These are phyloP conservation scores for Kodamaea fungicola DNA, from an alignment of 1,139 yeast genomes.

Conservation along the genomic window DNA sequence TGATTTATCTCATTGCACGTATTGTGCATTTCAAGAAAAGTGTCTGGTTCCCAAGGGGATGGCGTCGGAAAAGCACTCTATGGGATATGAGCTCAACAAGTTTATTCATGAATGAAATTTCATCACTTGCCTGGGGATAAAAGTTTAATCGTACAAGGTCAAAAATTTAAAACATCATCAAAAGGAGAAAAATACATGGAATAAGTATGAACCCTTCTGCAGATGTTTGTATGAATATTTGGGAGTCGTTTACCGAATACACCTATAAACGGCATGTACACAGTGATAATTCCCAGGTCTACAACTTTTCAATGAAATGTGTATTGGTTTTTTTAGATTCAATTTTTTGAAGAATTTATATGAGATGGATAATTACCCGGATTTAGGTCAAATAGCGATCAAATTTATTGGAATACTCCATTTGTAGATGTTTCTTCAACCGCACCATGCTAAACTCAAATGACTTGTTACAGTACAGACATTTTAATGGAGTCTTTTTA, in stretches of 20 bases:
- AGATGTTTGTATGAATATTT: constrained; percentile 29
- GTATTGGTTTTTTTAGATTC: constrained; percentile 3
- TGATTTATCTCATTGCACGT: constrained; percentile 42
- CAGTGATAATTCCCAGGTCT: constrained; percentile 42
- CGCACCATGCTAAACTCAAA: constrained; percentile 46
- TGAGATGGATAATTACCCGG: constrained; percentile 8
- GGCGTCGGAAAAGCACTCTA: constrained; percentile 4
- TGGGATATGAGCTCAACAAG: constrained; percentile 11
- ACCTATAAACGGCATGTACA: constrained; percentile 37
- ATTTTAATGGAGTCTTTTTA: constrained; percentile 39
- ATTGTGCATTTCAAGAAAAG: constrained; percentile 46
- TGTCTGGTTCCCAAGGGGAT: constrained; percentile 31
- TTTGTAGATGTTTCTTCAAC: constrained; percentile 47
- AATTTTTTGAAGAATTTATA: constrained; percentile 1
- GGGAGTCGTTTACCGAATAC: constrained; percentile 51
- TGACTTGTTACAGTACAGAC: constrained; percentile 46
- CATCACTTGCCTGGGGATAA: too few species aligned
- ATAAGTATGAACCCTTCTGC: constrained; percentile 37
- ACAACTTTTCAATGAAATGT: constrained; percentile 3
- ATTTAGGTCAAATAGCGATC: neutral
- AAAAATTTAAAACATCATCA: constrained; percentile 39
- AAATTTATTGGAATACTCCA: constrained; percentile 37
- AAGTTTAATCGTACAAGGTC: too few species aligned
- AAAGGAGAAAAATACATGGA: constrained; percentile 29
- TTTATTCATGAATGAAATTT: constrained; percentile 7